These are phyloP conservation scores for Bromus sterilis DNA, from an alignment of 176 grass and related monocot species.

Conservation along the genomic window DNA sequence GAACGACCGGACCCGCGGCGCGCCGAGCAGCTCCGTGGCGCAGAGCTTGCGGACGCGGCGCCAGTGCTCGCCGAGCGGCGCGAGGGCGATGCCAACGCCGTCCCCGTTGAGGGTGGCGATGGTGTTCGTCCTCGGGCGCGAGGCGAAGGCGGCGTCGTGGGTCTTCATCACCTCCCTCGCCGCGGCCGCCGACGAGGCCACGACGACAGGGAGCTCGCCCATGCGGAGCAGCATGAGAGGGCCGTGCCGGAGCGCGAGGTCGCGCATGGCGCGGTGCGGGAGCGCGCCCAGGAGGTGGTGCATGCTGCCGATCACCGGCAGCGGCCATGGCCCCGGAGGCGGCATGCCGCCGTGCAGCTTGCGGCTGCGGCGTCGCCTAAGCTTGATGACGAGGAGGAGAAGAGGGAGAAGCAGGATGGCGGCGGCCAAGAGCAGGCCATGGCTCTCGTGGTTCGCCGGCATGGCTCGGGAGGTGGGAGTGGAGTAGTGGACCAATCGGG, in stretches of 20 bases:
- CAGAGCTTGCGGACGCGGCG: neutral
- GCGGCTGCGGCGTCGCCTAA: neutral
- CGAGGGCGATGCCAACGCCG: neutral
- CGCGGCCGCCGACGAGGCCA: constrained; percentile 35
- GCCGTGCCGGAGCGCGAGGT: constrained; percentile 21
- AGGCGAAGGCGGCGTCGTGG: constrained; percentile 35
- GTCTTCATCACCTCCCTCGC: constrained; percentile 35
- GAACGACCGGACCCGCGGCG: neutral
- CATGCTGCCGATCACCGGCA: constrained; percentile 29
- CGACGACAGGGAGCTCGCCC: constrained; percentile 38
- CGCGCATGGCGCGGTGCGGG: constrained; percentile 33
- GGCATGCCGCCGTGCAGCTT: neutral
- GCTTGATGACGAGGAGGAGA: neutral
- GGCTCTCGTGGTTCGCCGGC: neutral
- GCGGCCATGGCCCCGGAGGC: constrained; percentile 35
- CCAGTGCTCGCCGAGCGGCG: neutral
- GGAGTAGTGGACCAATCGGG: too few relatives aligned
- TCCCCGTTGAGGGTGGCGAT: neutral
- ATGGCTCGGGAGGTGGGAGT: neutral
- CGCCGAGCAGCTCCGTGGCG: neutral
- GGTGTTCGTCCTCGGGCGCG: constrained; percentile 25
- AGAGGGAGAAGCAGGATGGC: neutral
- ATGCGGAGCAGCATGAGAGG: constrained; percentile 45
- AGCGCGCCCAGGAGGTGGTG: constrained; percentile 17
- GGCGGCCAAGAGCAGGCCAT: neutral